phyloP scores from a whole-genome alignment of 768 basidiomycete species.

The Mycena latifolia region DNA sequence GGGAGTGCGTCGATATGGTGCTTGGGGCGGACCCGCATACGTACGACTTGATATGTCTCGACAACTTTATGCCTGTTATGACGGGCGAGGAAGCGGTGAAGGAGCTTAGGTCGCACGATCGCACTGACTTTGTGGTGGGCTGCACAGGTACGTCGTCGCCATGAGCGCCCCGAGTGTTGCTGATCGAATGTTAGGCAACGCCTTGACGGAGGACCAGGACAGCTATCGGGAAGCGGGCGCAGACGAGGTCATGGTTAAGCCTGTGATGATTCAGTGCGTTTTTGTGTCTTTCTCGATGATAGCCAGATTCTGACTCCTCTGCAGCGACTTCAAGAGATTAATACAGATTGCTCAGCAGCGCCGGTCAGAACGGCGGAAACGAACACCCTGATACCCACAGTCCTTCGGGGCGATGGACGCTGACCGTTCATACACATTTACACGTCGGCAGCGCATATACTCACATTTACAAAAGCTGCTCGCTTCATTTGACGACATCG shows the following conservation, averaged over 20 bases:
- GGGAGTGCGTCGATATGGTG: conserved; percentile 49
- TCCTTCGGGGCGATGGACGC: not conserved
- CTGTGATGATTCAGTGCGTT: conserved; percentile 40
- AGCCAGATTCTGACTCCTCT: not conserved
- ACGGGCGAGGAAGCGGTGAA: conserved; percentile 51
- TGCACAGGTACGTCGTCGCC: conserved; percentile 27
- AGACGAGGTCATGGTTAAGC: conserved; percentile 39
- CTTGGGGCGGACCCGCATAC: conserved; percentile 37
- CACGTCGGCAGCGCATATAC: not conserved
- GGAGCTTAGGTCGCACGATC: conserved; percentile 44
- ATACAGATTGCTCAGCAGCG: conserved; percentile 33
- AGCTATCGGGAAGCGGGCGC: conserved; percentile 43
- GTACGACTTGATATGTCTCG: conserved; percentile 52
- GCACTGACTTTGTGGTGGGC: conserved; percentile 51
- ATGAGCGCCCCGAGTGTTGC: not conserved
- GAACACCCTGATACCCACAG: conserved; percentile 10
- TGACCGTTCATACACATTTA: no score
- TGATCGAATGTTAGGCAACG: conserved; percentile 31
- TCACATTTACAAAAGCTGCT: not conserved
- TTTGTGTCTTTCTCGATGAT: not conserved
- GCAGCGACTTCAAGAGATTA: conserved; percentile 34
- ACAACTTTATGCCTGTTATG: conserved; percentile 51
- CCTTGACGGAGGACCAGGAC: conserved; percentile 45
- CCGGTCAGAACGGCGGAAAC: conserved; percentile 19
- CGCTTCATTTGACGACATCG: not conserved